Evolutionary conservation across 176 grass and related monocot species (phyloP), one percentile per base, ranked within the genome.

Genomic region (Musa beccarii): DNA sequence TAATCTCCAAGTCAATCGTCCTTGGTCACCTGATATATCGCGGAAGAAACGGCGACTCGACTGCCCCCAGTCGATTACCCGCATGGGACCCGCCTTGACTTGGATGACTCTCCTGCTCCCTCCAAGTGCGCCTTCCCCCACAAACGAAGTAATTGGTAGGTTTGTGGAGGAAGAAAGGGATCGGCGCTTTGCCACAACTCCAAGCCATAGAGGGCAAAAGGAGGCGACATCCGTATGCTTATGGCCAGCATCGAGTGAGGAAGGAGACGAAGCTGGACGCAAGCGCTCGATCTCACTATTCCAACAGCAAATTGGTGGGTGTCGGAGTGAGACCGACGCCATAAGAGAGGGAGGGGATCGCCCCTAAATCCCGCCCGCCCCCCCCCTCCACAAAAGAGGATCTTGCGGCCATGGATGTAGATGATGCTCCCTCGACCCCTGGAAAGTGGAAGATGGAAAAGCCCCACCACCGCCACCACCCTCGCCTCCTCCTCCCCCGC

Each of bases 371-470:
- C 3, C 3, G 2, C 3, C 28, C 0, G n/a, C n/a, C 29, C 29
- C 29, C 2, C 29, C 29, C 29, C 0, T 2, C 1, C 34, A 5
- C 2, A 51, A 24, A 16, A 51, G 49, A 50, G 68, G 68, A 51
- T 70, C 34, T 70, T 51, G 68, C 8, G 19, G 68, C 17, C 68
- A 70, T 70, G 68, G 68, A 70, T 25, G 13, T 53, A 3, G 73
- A 75, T 24, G 73, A 15, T 8, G 53, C 73, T 10, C 73, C 73
- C 16, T 75, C 73, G 54, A 75, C 51, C 25, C 73, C 73, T 17
- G 73, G 73, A 11, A 75, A 75, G 54, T 75, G 25, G 26, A 75
- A 75, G 73, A 34, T 75, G 54, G 73, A 75, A 26, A 75, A 75
- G 15, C 54, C 73, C 26, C 53, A 17, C 23, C 73, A 75, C 54